A percentile compares a stretch with the other conserved stretches of the same genome.
phyloP scores from a whole-genome alignment of 108 stramenopile species.

The Schizochytrium sp. region DNA sequence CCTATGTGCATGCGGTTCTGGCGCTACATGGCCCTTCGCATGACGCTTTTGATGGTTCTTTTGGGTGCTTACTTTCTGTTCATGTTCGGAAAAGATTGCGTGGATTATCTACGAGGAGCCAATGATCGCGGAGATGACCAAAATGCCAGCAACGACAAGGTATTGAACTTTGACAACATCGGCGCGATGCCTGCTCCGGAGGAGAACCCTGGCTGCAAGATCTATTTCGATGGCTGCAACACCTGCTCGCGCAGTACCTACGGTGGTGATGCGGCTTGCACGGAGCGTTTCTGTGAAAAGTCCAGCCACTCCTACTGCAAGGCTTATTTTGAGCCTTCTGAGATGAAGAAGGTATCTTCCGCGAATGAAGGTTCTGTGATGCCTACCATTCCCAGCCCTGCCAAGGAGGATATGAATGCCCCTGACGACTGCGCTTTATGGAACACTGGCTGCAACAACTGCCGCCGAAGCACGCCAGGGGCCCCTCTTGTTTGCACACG shows the following conservation, averaged over 20 bases:
- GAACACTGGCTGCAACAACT: slow-evolving; percentile 13
- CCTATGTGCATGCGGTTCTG: no score
- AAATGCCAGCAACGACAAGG: no score
- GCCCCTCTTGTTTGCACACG: slow-evolving; percentile 11
- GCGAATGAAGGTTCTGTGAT: background rate
- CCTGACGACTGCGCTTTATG: background rate
- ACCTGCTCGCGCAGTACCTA: background rate
- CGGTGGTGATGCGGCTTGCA: background rate
- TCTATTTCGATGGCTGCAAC: slow-evolving; percentile 19
- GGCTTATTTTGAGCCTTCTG: background rate
- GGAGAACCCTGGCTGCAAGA: background rate
- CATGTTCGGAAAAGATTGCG: no score
- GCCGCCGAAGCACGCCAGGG: background rate
- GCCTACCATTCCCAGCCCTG: background rate
- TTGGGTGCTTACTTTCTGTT: no score
- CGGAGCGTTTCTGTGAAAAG: background rate
- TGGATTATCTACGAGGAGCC: no score
- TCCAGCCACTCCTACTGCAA: background rate
- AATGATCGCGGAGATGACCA: no score
- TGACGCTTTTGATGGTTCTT: no score
- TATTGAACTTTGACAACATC: no score
- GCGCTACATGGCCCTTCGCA: no score
- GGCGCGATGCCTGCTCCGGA: no score
- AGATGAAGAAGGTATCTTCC: background rate
- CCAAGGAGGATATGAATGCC: slow-evolving; percentile 36